phyloP scores from a whole-genome alignment of 2,329 filamentous ascomycete species.

The Penicillium nordicum region DNA sequence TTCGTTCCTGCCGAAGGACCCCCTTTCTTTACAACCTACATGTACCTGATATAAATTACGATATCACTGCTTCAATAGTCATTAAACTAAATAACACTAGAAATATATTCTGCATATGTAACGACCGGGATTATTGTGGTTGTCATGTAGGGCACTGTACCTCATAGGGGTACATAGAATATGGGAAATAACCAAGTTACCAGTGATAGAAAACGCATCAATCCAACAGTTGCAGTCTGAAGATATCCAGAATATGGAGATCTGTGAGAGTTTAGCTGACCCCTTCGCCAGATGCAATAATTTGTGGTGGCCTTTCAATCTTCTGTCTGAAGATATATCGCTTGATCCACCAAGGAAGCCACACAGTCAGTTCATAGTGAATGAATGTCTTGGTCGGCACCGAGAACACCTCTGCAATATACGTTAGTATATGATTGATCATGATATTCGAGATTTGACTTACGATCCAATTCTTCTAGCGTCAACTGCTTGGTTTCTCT shows the following conservation, averaged over 20 bases:
- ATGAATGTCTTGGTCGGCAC: conserved; percentile 57
- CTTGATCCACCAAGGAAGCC: conserved; percentile 59
- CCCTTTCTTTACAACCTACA: background rate
- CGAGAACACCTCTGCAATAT: conserved; percentile 54
- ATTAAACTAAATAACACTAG: background rate
- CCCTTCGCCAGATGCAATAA: conserved; percentile 21
- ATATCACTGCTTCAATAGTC: background rate
- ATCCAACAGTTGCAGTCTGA: background rate
- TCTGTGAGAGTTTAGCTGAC: background rate
- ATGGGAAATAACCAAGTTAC: background rate
- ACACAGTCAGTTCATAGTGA: conserved; percentile 53
- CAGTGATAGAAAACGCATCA: background rate
- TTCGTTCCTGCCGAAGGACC: background rate
- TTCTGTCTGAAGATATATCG: conserved; percentile 52
- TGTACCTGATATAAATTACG: background rate
- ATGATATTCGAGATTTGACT: background rate
- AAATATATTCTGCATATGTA: background rate
- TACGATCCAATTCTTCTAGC: conserved; percentile 29
- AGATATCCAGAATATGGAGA: background rate
- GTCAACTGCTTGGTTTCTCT: conserved; percentile 55
- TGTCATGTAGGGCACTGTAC: background rate
- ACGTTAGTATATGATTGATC: conserved; percentile 32
- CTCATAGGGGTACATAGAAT: background rate
- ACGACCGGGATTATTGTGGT: background rate
- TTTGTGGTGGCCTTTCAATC: conserved; percentile 27